Evolutionary conservation across 108 stramenopile genomes (phyloP).

Genomic region (Skeletonema marinoi): DNA sequence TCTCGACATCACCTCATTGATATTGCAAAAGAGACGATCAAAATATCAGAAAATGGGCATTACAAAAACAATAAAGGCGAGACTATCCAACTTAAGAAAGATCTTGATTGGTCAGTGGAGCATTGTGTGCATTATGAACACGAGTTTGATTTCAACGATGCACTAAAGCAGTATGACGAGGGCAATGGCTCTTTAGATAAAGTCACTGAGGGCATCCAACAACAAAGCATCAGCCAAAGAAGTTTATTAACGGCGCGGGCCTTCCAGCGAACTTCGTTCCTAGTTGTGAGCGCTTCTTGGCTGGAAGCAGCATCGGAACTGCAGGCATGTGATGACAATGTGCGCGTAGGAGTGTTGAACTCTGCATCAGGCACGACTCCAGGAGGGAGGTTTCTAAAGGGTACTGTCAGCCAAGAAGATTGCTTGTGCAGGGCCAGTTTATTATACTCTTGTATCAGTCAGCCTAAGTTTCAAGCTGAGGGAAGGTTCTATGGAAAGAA

Average conservation of each 20-base stretch:
- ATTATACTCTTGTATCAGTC: slow-evolving; percentile 54
- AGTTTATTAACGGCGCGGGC: background rate
- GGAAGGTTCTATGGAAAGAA: slow-evolving; percentile 47
- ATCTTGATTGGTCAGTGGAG: slow-evolving; percentile 34
- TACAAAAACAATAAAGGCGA: slow-evolving; percentile 32
- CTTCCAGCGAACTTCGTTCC: slow-evolving; percentile 35
- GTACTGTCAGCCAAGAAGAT: slow-evolving; percentile 56
- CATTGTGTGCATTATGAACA: slow-evolving; percentile 37
- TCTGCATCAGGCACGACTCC: slow-evolving; percentile 52
- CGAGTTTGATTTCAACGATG: slow-evolving; percentile 33
- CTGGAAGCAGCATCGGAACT: slow-evolving; percentile 44
- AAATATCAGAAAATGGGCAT: slow-evolving; percentile 37
- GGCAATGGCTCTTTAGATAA: slow-evolving; percentile 10
- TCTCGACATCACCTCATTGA: slow-evolving; percentile 44
- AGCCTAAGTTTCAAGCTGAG: slow-evolving; percentile 42
- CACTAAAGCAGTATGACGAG: slow-evolving; percentile 11
- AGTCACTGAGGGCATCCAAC: background rate
- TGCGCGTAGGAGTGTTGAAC: slow-evolving; percentile 46
- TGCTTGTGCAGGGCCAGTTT: slow-evolving; percentile 53
- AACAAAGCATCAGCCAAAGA: background rate
- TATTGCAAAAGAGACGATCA: slow-evolving; percentile 42
- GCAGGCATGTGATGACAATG: slow-evolving; percentile 15
- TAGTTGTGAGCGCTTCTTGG: slow-evolving; percentile 43
- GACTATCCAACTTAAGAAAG: slow-evolving; percentile 22
- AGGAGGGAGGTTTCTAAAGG: slow-evolving; percentile 52